Evolutionary conservation across 805 yeast genomes (phyloP).

Genomic region (Starmerella asiatica): DNA sequence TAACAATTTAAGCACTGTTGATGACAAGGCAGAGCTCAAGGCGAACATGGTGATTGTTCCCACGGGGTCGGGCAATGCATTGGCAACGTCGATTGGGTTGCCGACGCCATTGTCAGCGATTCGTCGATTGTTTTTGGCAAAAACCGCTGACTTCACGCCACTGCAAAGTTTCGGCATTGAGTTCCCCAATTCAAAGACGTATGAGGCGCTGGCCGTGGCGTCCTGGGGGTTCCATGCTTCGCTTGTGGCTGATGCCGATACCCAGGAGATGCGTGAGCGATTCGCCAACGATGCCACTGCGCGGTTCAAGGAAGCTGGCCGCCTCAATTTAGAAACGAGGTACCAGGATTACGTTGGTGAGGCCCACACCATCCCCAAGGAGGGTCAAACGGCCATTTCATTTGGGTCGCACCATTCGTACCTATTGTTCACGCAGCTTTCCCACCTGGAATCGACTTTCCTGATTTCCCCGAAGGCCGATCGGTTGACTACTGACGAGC

Average conservation of each 20-base stretch:
- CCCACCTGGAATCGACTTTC: constrained; percentile 47
- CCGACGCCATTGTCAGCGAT: constrained; percentile 22
- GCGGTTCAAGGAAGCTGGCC: constrained; percentile 60
- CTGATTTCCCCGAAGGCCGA: constrained; percentile 48
- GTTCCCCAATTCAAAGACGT: constrained; percentile 34
- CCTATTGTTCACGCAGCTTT: constrained; percentile 43
- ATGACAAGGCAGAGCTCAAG: constrained; percentile 5
- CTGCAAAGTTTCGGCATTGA: constrained; percentile 35
- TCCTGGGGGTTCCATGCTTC: constrained; percentile 85
- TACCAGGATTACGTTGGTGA: constrained; percentile 42
- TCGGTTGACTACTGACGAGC: constrained; percentile 29
- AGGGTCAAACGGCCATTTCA: constrained; percentile 20
- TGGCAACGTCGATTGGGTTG: constrained; percentile 46
- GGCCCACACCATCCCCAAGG: constrained; percentile 11
- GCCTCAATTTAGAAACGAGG: constrained; percentile 33
- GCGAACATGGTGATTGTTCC: constrained; percentile 37
- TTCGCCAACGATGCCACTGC: constrained; percentile 39
- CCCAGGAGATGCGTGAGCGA: constrained; percentile 46
- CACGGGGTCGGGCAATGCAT: constrained; percentile 77
- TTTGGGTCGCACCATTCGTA: constrained; percentile 37
- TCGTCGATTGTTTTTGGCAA: constrained; percentile 19
- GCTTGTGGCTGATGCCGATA: constrained; percentile 65
- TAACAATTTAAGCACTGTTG: constrained; percentile 32
- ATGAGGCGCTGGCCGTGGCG: constrained; percentile 39
- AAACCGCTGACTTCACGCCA: constrained; percentile 21